A percentile compares a stretch with the other conserved stretches of the same genome.
phyloP scores from a whole-genome alignment of 257 asterid genomes.

The Verbena officinalis region DNA sequence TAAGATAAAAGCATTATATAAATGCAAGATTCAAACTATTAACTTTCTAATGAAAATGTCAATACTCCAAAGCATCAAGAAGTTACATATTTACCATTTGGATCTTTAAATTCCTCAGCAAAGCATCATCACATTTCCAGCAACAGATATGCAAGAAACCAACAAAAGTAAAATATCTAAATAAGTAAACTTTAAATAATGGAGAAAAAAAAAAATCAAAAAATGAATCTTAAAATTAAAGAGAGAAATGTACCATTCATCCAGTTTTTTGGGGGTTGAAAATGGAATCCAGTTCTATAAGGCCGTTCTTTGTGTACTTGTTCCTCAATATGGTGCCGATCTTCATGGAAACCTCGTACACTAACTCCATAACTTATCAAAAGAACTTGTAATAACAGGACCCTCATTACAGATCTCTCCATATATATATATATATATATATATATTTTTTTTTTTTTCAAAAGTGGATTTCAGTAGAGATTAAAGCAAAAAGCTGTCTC shows the following conservation, averaged over 20 bases:
- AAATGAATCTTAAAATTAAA: background rate
- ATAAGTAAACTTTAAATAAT: background rate
- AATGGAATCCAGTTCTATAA: conserved; percentile 47
- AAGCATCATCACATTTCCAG: conserved; percentile 27
- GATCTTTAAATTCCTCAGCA: conserved; percentile 46
- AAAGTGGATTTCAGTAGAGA: background rate
- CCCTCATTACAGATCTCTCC: conserved; percentile 25
- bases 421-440: background rate
- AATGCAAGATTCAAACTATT: too few species aligned
- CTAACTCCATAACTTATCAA: conserved; percentile 30
- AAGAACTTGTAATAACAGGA: conserved; percentile 22
- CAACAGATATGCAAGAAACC: background rate
- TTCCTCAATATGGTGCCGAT: conserved; percentile 2
- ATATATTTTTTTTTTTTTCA: too few species aligned
- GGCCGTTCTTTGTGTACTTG: too few species aligned
- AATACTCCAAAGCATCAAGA: too few species aligned
- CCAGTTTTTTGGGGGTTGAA: conserved; percentile 62
- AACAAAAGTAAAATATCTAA: background rate
- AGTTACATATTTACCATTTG: conserved; percentile 51
- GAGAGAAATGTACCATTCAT: conserved; percentile 44
- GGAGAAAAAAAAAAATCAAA: background rate
- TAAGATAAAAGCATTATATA: too few species aligned
- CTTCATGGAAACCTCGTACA: conserved; percentile 27
- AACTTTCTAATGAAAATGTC: too few species aligned
- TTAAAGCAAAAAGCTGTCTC: background rate